Base-by-base conservation (phyloP, 1,284 basidiomycete genomes). In the Rhodotorula sp. region DNA sequence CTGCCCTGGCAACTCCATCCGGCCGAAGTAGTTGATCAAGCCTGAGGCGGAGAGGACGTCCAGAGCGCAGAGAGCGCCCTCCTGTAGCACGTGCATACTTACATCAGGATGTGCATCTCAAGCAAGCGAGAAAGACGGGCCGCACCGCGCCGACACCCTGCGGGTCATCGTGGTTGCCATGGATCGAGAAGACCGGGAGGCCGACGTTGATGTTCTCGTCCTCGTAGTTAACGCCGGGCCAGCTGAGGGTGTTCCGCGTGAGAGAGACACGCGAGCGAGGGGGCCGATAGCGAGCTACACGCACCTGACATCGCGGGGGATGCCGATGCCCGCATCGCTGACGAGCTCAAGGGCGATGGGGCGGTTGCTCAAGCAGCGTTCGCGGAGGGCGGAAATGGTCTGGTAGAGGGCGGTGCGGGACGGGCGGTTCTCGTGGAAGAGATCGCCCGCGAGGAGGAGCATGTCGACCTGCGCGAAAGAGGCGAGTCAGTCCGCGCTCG, bases 81-180 rank as follows among this genome's bases (percentile, higher is more conserved):
- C 90, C 92, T 95, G 76, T n/a, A 5, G n/a, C 32, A 3, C 22
- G 12, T 25, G 46, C 19, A 12, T 48, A 8, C 17, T 4, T 46
- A 46, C 12, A 60, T 13, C 12, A 56, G 50, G 29, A 15, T 15
- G 13, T 22, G 29, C 10, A 2, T 62, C 29, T 37, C 7, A 53
- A 34, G 36, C 32, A 1, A 50, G n/a, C 12, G 29, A 2, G n/a
- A 21, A 41, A 9, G 10, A 15, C 27, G 37, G 51, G 32, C 81
- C 90, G 76, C 78, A 93, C 93, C 19, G 91, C 86, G 22, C 94
- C 94, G 21, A 94, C 90, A 34, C 96, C 97, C 82, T 99, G 97
- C 44, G 97, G 96, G 78, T 99, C 96, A 80, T 99, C 97, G 81
- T 99, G 97, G 80, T 99, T 99, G 55, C 96, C 97, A 79, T 99